phyloP scores from a whole-genome alignment of 139 green algal genomes.

The Chlorella sp. region DNA sequence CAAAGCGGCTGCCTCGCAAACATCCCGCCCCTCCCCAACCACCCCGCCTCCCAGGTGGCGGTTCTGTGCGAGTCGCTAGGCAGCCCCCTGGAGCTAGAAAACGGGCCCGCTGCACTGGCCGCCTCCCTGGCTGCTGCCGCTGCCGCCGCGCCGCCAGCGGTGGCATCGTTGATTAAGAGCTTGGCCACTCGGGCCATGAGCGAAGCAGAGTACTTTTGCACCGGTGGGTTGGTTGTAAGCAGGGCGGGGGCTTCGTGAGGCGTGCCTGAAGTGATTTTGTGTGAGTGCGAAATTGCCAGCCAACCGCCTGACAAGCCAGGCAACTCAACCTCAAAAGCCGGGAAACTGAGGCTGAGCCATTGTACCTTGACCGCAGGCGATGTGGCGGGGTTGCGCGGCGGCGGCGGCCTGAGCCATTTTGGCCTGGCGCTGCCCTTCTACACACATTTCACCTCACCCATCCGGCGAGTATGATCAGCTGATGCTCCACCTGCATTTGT shows the following conservation, averaged over 20 bases:
- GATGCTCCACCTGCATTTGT: neutral
- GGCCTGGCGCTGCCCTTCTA: slow-evolving; percentile 84
- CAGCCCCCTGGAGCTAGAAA: slow-evolving; percentile 26
- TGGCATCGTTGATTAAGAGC: slow-evolving; percentile 94
- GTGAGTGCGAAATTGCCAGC: too few species aligned
- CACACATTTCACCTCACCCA: slow-evolving; percentile 95
- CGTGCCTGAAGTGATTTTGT: too few species aligned
- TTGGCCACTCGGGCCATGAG: slow-evolving; percentile 96
- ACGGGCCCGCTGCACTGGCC: slow-evolving; percentile 55
- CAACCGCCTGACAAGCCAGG: too few species aligned
- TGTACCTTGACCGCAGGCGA: slow-evolving; percentile 33
- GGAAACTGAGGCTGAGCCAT: too few species aligned
- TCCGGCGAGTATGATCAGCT: slow-evolving; percentile 43
- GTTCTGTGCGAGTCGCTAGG: slow-evolving; percentile 38
- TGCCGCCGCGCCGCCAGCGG: slow-evolving; percentile 77
- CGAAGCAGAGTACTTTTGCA: slow-evolving; percentile 80
- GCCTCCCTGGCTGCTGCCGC: slow-evolving; percentile 75
- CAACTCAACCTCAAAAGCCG: too few species aligned
- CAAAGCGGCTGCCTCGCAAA: too few species aligned
- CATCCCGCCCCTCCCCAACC: slow-evolving; percentile 27
- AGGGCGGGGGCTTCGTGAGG: too few species aligned
- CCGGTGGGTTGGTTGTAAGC: slow-evolving; percentile 20
- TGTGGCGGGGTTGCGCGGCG: slow-evolving; percentile 57
- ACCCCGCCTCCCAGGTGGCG: slow-evolving; percentile 63
- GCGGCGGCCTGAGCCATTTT: slow-evolving; percentile 90